Base-by-base conservation (phyloP, 176 grass and related monocot genomes). In the Oryza coarctata region DNA sequence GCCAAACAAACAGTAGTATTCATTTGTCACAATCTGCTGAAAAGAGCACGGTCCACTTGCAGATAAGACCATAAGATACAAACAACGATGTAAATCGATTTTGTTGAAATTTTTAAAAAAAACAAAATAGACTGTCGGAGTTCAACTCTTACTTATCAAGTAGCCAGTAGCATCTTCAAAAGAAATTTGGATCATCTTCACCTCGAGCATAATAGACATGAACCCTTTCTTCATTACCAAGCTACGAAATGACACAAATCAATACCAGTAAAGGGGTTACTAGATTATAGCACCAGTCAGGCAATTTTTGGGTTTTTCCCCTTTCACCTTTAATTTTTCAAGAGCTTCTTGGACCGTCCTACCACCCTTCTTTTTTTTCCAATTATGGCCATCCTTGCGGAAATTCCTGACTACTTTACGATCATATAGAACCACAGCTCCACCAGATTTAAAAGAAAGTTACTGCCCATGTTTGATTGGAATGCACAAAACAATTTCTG, bases 281-380 rank as follows among this genome's bases (percentile, higher is more conserved):
- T 65, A 30, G 66, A 76, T 70, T 76, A 41, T 83, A 76, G 65
- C 39, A 76, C 29, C 75, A 75, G 23, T 12, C 40, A 63, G 62
- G 3, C 38, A 60, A 41, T 87, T 75, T 87, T 75, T 87, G 27
- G 39, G 31, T 74, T 70, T 71, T 13, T n/a, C 60, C 70, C 84
- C 66, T 71, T 62, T 83, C 70, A 94, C 96, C 87, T 99, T 99
- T 65, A 99, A 79, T 76, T 95, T 99, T 82, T 99, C 96, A 88
- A 95, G 96, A 70, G 96, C 96, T 93, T 99, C 96, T 87, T 99
- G 96, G 64, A 99, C 93, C 57, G 93, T 91, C 74, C 91, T 99
- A 25, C 96, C 96, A 93, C 95, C 96, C 60, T 93, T 99, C 92
- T 95, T 99, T 88, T 99, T 99, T 86, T 91, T 99, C 96, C 96